Conservation (phyloP, 1,284 basidiomycete species). For the Rhodotorula sp. region DNA sequence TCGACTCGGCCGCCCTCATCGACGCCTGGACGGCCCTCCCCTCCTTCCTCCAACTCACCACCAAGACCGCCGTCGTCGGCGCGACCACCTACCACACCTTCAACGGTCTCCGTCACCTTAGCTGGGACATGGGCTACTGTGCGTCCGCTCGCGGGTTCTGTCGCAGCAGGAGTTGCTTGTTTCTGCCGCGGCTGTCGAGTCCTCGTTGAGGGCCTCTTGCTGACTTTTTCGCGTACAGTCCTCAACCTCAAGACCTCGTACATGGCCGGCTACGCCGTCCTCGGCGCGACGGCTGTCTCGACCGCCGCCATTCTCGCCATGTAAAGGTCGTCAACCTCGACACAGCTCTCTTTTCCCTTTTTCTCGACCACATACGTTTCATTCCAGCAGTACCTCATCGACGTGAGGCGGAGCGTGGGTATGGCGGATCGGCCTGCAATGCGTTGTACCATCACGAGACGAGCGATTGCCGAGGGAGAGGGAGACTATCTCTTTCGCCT, state of each 20-base stretch:
- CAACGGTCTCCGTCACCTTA: slow-evolving; percentile 88
- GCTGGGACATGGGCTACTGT: slow-evolving; percentile 90
- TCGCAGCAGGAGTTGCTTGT: background rate
- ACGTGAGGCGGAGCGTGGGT: too few species aligned
- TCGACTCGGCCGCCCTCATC: slow-evolving; percentile 75
- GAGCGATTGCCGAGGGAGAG: too few species aligned
- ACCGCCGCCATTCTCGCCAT: slow-evolving; percentile 56
- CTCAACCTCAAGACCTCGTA: slow-evolving; percentile 76
- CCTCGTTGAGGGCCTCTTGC: background rate
- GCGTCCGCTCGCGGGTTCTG: slow-evolving; percentile 49
- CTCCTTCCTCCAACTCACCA: slow-evolving; percentile 61
- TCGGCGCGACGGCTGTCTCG: slow-evolving; percentile 73
- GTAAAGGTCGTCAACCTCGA: background rate
- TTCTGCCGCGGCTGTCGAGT: slow-evolving; percentile 15
- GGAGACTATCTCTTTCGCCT: too few species aligned
- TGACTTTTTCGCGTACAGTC: slow-evolving; percentile 55
- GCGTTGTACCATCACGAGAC: too few species aligned
- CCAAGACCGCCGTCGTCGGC: slow-evolving; percentile 71
- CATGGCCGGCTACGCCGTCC: slow-evolving; percentile 72
- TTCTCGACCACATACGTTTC: too few species aligned
- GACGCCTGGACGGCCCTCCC: slow-evolving; percentile 61
- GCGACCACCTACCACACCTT: slow-evolving; percentile 87
- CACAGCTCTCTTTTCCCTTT: too few species aligned
- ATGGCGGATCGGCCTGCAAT: too few species aligned
- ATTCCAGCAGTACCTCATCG: too few species aligned